Evolutionary conservation across 805 yeast species (phyloP).

Genomic region (Nakazawaea wickerhamii): DNA sequence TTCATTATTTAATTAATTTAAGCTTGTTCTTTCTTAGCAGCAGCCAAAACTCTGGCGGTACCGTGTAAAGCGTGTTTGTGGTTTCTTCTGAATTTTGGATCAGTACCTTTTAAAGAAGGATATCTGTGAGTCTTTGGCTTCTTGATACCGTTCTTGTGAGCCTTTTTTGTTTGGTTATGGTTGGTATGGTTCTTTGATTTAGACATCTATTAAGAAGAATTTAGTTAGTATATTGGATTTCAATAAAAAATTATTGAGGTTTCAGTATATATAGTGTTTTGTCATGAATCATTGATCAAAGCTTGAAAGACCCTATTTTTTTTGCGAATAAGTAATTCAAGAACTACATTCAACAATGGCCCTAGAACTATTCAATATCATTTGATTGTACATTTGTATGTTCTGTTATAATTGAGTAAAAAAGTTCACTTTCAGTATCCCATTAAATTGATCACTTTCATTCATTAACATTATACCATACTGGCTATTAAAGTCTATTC

Average conservation of each 20-base stretch:
- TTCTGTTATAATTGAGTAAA: too few species aligned
- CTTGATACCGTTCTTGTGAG: slow-evolving; percentile 99
- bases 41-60: slow-evolving; percentile 90
- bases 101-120: slow-evolving; percentile 98
- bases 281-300: too few species aligned
- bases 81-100: slow-evolving; percentile 99
- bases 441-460: too few species aligned
- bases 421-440: too few species aligned
- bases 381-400: too few species aligned
- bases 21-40: slow-evolving; percentile 35
- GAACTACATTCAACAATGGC: too few species aligned
- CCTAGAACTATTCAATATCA: too few species aligned
- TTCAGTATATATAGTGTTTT: not conserved
- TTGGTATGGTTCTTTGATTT: slow-evolving; percentile 99
- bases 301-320: too few species aligned
- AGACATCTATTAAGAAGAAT: slow-evolving; percentile 60
- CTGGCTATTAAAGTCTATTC: too few species aligned
- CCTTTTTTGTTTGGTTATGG: slow-evolving; percentile 99
- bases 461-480: too few species aligned
- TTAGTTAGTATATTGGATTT: slow-evolving; percentile 14
- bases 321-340: too few species aligned
- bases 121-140: slow-evolving; percentile 98
- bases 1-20: slow-evolving; percentile 14
- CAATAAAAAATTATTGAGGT: not conserved
- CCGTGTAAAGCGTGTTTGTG: slow-evolving; percentile 99